phyloP scores from a whole-genome alignment of 2,329 filamentous ascomycete genomes.

The Colletotrichum chlorophyti region DNA sequence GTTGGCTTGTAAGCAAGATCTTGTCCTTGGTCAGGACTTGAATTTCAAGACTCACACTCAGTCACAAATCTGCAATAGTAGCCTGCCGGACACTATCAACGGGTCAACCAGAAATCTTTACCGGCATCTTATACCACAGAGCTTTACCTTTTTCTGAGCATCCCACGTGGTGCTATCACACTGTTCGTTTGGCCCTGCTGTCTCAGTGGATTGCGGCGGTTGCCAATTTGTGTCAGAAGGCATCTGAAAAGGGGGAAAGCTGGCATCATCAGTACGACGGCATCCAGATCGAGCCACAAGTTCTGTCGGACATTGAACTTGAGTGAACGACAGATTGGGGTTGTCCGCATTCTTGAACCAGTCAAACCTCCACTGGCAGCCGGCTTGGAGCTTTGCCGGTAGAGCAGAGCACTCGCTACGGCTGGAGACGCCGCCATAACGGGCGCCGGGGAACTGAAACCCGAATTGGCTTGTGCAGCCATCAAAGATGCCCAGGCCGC shows the following conservation, averaged over 20 bases:
- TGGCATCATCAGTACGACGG: conserved; percentile 33
- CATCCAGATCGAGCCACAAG: conserved; percentile 49
- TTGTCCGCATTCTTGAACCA: conserved; percentile 67
- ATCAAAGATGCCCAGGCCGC: conserved; percentile 61
- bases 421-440: conserved; percentile 63
- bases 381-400: conserved; percentile 58
- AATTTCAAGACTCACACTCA: conserved; percentile 3
- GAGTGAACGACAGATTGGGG: conserved; percentile 58
- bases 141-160: conserved; percentile 12
- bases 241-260: conserved; percentile 23
- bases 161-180: conserved; percentile 27
- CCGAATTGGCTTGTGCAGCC: conserved; percentile 58
- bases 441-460: conserved; percentile 46
- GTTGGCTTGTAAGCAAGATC: not conserved
- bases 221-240: conserved; percentile 19
- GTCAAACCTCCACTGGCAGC: conserved; percentile 69
- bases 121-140: too few species aligned
- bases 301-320: conserved; percentile 60
- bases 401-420: conserved; percentile 57
- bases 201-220: conserved; percentile 17
- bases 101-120: not conserved
- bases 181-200: conserved; percentile 19
- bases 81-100: not conserved
- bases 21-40: not conserved
- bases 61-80: conserved; percentile 16